Percentiles rank a stretch among this genome's conserved stretches.
Conservation (phyloP, 306 rosid genomes). For the Urtica urens region DNA sequence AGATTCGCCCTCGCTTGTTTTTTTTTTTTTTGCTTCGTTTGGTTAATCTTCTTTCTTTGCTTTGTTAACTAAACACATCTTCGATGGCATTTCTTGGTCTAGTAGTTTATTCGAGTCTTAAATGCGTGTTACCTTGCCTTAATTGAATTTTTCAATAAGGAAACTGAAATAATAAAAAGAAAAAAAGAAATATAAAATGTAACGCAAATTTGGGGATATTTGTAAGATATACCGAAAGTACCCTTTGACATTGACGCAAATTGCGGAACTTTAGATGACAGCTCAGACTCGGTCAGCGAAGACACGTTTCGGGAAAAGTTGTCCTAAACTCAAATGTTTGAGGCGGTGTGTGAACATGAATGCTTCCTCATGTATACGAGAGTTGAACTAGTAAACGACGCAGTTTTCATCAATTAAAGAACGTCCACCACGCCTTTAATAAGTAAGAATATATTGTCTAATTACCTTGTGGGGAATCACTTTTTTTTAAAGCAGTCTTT, state of each 20-base stretch:
- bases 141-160: conserved; percentile 21
- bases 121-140: conserved; percentile 8
- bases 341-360: conserved; percentile 33
- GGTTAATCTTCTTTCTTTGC: not conserved
- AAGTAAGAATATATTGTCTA: too few species aligned
- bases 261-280: conserved; percentile 20
- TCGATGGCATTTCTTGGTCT: conserved; percentile 18
- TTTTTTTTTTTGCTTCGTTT: not conserved
- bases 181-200: too few species aligned
- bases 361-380: too few species aligned
- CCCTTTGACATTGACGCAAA: conserved; percentile 16
- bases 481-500: too few species aligned
- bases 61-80: conserved; percentile 18
- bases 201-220: conserved; percentile 13
- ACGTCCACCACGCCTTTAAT: too few species aligned
- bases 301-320: not conserved
- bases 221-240: conserved; percentile 5
- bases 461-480: too few species aligned
- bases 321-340: conserved; percentile 22
- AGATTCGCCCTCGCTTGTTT: conserved; percentile 15
- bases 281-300: conserved; percentile 12
- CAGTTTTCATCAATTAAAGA: not conserved
- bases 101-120: not conserved
- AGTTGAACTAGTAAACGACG: not conserved
- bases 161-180: conserved; percentile 12